A percentile compares a stretch with the other conserved stretches of the same genome.
phyloP scores from a whole-genome alignment of 331 rosid genomes.

The Quercus tomentella region DNA sequence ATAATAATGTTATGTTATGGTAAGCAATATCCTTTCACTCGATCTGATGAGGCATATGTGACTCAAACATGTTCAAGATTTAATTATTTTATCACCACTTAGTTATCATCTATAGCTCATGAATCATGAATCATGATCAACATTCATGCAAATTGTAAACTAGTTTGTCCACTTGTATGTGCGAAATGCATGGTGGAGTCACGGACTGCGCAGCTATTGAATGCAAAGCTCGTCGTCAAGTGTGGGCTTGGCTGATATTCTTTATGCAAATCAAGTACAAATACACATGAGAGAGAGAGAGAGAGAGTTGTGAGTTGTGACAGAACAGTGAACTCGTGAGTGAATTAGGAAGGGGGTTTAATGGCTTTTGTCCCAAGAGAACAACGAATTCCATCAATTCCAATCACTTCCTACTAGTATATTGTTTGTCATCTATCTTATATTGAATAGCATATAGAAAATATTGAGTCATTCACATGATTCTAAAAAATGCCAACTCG shows the following conservation, averaged over 20 bases:
- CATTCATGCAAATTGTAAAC: background rate
- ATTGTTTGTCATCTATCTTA: background rate
- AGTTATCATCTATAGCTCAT: background rate
- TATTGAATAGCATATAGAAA: no score
- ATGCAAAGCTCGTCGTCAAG: constrained; percentile 17
- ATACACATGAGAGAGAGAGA: background rate
- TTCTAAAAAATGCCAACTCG: background rate
- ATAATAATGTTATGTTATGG: no score
- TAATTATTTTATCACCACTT: background rate
- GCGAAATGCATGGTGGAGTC: constrained; percentile 9
- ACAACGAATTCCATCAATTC: background rate
- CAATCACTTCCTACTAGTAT: background rate
- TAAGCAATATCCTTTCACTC: no score
- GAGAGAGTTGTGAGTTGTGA: background rate
- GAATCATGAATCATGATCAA: background rate
- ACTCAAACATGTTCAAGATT: no score
- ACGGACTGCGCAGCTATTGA: constrained; percentile 21
- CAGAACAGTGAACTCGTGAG: constrained; percentile 13
- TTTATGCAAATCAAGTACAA: background rate
- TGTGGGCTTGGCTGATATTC: background rate
- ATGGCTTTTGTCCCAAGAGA: background rate
- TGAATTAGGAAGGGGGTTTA: background rate
- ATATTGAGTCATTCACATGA: background rate
- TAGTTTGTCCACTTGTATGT: background rate
- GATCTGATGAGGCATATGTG: no score